A percentile compares a stretch with the other conserved stretches of the same genome.
phyloP scores from a whole-genome alignment of 345 rosid genomes.

The Euphorbia peplus region DNA sequence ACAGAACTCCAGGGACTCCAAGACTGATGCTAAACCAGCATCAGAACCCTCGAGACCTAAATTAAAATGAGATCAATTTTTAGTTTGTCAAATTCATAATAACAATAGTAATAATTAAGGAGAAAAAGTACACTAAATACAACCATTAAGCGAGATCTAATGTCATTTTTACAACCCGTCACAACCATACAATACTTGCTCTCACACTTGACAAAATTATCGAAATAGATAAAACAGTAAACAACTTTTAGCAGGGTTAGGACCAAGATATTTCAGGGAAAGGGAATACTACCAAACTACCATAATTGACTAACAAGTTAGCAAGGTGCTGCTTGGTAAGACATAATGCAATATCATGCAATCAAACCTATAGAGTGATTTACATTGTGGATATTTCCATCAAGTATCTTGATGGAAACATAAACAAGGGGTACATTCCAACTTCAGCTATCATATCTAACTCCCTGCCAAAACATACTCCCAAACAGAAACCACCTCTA shows the following conservation, averaged over 20 bases:
- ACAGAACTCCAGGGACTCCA: slow-evolving; percentile 88
- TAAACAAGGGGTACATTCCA: background rate
- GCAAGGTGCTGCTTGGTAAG: background rate
- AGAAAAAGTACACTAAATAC: background rate
- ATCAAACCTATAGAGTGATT: background rate
- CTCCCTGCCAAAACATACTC: slow-evolving; percentile 2
- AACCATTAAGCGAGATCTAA: background rate
- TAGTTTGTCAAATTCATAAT: background rate
- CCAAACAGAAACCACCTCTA: slow-evolving; percentile 10
- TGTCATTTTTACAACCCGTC: background rate
- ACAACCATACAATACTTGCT: background rate
- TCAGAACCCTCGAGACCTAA: slow-evolving; percentile 90
- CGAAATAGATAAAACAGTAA: background rate
- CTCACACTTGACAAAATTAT: background rate
- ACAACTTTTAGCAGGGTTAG: background rate
- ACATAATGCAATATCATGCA: too few species aligned
- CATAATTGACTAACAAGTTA: background rate
- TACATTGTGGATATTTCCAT: background rate
- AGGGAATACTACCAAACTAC: background rate
- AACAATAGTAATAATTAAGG: background rate
- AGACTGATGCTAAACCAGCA: slow-evolving; percentile 78
- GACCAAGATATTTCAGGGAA: background rate
- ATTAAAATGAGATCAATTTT: slow-evolving; percentile 13
- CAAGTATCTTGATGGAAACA: background rate
- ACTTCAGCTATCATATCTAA: background rate